phyloP scores from a whole-genome alignment of 1,284 basidiomycete species.

The Tausonia pullulans region DNA sequence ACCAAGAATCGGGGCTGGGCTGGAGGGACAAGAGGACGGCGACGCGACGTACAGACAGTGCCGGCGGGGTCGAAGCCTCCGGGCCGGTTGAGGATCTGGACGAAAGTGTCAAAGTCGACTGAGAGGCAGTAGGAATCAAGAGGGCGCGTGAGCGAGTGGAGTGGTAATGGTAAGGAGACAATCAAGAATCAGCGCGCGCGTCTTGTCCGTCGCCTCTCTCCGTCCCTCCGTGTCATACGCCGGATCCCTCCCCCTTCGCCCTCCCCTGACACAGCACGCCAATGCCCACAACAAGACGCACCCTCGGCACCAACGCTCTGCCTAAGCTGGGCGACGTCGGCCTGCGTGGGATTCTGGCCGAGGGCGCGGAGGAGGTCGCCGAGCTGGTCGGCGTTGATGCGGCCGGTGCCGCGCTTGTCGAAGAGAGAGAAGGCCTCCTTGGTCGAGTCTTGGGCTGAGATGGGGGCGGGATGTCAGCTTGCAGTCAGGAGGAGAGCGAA shows the following conservation, averaged over 20 bases:
- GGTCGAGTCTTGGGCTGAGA: constrained; percentile 6
- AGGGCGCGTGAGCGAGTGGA: no score
- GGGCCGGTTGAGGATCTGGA: constrained; percentile 83
- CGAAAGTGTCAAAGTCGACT: constrained; percentile 85
- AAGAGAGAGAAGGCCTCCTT: constrained; percentile 93
- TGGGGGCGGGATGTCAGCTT: no score
- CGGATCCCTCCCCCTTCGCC: neutral
- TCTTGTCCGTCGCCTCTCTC: neutral
- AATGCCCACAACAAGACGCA: constrained; percentile 33
- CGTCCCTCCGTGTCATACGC: neutral
- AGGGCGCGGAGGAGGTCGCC: constrained; percentile 92
- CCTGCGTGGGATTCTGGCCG: constrained; percentile 97
- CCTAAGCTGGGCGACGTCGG: constrained; percentile 79
- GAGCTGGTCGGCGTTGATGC: constrained; percentile 74
- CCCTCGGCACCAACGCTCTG: constrained; percentile 47
- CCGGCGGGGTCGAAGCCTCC: constrained; percentile 95
- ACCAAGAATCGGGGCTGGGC: neutral
- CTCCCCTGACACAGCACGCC: neutral
- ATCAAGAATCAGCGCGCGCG: neutral
- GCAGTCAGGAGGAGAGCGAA: no score
- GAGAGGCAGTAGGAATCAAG: neutral
- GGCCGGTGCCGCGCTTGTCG: constrained; percentile 89
- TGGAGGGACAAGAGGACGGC: neutral
- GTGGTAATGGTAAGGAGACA: neutral
- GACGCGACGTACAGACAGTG: constrained; percentile 55